Evolutionary conservation across 768 basidiomycete species (phyloP), one percentile per base, ranked within the genome.

Genomic region (Leccinum longicurvipes): DNA sequence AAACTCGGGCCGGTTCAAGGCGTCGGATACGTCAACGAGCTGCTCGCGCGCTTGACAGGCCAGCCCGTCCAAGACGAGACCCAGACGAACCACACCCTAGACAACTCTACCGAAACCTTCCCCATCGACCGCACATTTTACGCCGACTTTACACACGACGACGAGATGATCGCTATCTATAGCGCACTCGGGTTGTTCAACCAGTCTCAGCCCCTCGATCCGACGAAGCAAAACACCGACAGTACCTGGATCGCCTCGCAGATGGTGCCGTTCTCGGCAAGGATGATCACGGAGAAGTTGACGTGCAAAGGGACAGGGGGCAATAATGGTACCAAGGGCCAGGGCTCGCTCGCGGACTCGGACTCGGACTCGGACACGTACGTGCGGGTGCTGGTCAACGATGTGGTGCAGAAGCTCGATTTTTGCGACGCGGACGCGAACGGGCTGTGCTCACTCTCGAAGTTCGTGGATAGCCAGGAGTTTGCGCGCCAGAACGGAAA

Each of bases 21-120:
- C 27, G 86, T 93, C 3, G 93, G 92, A 3, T 94, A 89, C 69
- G 75, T 89, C 65, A 93, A 93, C 68, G 93, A 93, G 72, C 44
- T 45, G 23, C 23, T 45, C 23, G 44, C 44, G 14, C 44, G 44
- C 8, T n/a, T 45, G 44, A 45, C 81, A 0, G 76, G 76, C 15
- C 67, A 67, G 15, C 80, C 83, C 2, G 87, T 91, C 27, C 67
- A 67, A 39, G 90, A 92, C 69, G 64, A 78, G 58, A 92, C 90
- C 0, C 86, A 88, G 62, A 89, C 87, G 3, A 93, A 93, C 70
- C 71, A 70, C 39, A 41, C 39, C 19, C 39, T 19, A 11, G 39
- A 41, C 17, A 5, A 41, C 39, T 41, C 39, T 41, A 4, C 10
- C 5, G 3, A 11, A 19, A 41, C 39, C 2, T 41, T 41, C 5